phyloP scores from a whole-genome alignment of 768 basidiomycete species.

The Mycena albidolilacea region DNA sequence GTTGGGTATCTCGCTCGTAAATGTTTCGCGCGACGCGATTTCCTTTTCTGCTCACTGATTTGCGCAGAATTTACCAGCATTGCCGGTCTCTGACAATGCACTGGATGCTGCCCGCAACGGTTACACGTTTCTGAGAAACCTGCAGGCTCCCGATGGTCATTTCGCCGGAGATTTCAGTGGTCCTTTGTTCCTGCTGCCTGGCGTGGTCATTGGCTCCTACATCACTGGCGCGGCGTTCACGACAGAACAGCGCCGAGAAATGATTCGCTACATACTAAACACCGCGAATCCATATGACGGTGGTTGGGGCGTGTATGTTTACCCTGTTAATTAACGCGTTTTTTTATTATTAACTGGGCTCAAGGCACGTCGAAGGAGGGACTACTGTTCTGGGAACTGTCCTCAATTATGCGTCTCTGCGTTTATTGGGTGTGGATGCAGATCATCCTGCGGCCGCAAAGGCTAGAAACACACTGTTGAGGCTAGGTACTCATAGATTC shows the following conservation, averaged over 20 bases:
- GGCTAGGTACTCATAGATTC: constrained; percentile 69
- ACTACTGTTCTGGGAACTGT: constrained; percentile 96
- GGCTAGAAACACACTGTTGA: constrained; percentile 86
- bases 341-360: constrained; percentile 24
- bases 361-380: constrained; percentile 91
- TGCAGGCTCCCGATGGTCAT: constrained; percentile 93
- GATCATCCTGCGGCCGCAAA: constrained; percentile 89
- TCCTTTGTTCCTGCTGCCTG: constrained; percentile 89
- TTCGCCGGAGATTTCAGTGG: constrained; percentile 98
- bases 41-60: constrained; percentile 12
- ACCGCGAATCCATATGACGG: constrained; percentile 84
- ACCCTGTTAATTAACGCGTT: constrained; percentile 1
- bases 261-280: constrained; percentile 93
- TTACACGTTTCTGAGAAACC: constrained; percentile 87
- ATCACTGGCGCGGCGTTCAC: constrained; percentile 85
- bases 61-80: constrained; percentile 43
- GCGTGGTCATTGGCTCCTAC: constrained; percentile 94
- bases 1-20: constrained; percentile 82
- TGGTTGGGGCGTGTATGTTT: constrained; percentile 96
- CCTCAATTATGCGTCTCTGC: constrained; percentile 89
- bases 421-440: constrained; percentile 85
- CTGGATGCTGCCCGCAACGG: constrained; percentile 89
- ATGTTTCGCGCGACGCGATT: constrained; percentile 42
- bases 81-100: constrained; percentile 75
- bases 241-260: constrained; percentile 85